Percentiles rank a stretch among this genome's conserved stretches.
Conservation (phyloP, 768 basidiomycete genomes). For the Phylloporus arenicola region DNA sequence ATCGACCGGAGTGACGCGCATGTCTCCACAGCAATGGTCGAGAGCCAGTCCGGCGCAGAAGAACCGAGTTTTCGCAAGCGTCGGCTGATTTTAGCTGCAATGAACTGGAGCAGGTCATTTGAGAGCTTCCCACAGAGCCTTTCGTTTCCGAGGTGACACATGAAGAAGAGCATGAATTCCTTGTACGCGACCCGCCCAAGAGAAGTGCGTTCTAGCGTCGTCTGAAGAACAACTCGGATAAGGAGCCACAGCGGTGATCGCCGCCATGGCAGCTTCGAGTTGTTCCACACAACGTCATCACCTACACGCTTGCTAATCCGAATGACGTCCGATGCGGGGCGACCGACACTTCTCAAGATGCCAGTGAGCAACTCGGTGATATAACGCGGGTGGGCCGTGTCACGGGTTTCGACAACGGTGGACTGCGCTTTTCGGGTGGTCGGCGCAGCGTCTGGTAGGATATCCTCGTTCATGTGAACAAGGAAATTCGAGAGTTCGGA, state of each 20-base stretch:
- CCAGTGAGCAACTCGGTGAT: slow-evolving; percentile 43
- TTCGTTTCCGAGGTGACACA: slow-evolving; percentile 23
- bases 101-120: slow-evolving; percentile 27
- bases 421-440: slow-evolving; percentile 21
- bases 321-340: slow-evolving; percentile 10
- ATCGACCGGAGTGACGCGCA: slow-evolving; percentile 15
- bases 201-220: slow-evolving; percentile 17
- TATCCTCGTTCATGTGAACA: slow-evolving; percentile 12
- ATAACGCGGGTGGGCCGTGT: slow-evolving; percentile 35
- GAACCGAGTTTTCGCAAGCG: slow-evolving; percentile 23
- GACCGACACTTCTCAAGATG: slow-evolving; percentile 35
- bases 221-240: slow-evolving; percentile 32
- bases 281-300: slow-evolving; percentile 27
- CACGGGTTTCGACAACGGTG: slow-evolving; percentile 8
- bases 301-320: slow-evolving; percentile 30
- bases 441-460: slow-evolving; percentile 25
- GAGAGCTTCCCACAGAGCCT: slow-evolving; percentile 11
- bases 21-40: slow-evolving; percentile 32
- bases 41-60: slow-evolving; percentile 30
- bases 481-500: slow-evolving; percentile 37
- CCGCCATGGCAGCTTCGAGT: slow-evolving; percentile 28
- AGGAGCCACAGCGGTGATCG: slow-evolving; percentile 35
- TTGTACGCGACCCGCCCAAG: slow-evolving; percentile 36
- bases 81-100: slow-evolving; percentile 25
- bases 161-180: slow-evolving; percentile 40